phyloP scores from a whole-genome alignment of 192 early-diverging fungal species.

The Entophlyctis luteolus region DNA sequence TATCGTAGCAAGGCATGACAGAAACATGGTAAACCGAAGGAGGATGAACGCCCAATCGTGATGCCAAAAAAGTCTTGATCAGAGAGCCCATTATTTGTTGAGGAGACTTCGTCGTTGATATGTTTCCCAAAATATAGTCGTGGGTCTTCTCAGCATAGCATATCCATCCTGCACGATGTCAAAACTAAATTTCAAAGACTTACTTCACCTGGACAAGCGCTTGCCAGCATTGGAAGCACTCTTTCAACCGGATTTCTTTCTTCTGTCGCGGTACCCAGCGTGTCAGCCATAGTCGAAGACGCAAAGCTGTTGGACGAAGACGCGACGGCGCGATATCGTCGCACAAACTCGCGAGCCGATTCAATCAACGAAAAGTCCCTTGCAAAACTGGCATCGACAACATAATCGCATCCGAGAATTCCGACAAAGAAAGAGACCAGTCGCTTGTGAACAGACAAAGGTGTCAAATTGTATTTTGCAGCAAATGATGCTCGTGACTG shows the following conservation, averaged over 20 bases:
- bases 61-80: conserved; percentile 79
- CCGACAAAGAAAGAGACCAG: conserved; percentile 72
- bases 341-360: conserved; percentile 84
- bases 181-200: background rate
- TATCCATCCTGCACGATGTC: conserved; percentile 78
- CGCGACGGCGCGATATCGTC: conserved; percentile 52
- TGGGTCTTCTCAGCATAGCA: conserved; percentile 99
- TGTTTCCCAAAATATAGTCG: conserved; percentile 77
- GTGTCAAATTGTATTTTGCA: conserved; percentile 71
- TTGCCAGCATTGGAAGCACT: conserved; percentile 50
- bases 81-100: conserved; percentile 96
- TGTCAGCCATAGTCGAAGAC: too few relatives aligned
- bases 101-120: conserved; percentile 88
- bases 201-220: conserved; percentile 49
- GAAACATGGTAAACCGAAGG: conserved; percentile 87
- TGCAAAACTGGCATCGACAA: conserved; percentile 86
- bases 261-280: conserved; percentile 23
- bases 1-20: conserved; percentile 98
- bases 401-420: conserved; percentile 72
- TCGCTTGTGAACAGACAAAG: conserved; percentile 64
- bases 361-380: conserved; percentile 84
- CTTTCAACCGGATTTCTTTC: conserved; percentile 24
- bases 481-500: conserved; percentile 89
- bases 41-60: conserved; percentile 54
- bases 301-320: too few relatives aligned